Percentiles rank a stretch among this genome's conserved stretches.
Evolutionary conservation across 2,329 filamentous ascomycete genomes (phyloP).

Genomic region (Bertia moriformis): DNA sequence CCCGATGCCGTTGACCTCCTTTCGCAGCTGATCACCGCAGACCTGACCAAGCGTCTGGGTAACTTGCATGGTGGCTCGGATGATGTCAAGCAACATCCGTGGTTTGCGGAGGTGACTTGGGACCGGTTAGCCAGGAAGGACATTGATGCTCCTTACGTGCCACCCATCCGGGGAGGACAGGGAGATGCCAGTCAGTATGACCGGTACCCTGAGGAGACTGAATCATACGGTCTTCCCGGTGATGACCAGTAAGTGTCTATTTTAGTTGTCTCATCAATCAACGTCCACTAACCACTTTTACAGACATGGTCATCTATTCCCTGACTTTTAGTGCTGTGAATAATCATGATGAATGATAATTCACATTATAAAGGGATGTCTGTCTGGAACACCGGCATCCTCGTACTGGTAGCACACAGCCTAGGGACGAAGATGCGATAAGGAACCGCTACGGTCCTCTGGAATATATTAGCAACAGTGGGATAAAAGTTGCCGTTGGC

Average conservation of each 20-base stretch:
- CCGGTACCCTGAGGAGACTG: slow-evolving; percentile 91
- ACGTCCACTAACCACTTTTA: neutral
- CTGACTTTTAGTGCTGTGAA: slow-evolving; percentile 1
- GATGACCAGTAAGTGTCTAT: slow-evolving; percentile 64
- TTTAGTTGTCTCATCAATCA: neutral
- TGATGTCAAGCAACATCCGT: slow-evolving; percentile 88
- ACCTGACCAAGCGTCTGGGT: slow-evolving; percentile 85
- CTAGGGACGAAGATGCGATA: no score
- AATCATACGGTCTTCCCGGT: slow-evolving; percentile 69
- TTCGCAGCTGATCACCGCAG: slow-evolving; percentile 81
- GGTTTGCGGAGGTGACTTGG: slow-evolving; percentile 98
- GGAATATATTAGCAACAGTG: no score
- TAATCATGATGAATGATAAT: no score
- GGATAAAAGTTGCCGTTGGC: no score
- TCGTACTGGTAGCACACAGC: no score
- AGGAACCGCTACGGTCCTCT: no score
- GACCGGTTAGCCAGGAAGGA: slow-evolving; percentile 86
- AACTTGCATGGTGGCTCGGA: slow-evolving; percentile 82
- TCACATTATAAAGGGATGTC: no score
- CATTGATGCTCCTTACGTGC: slow-evolving; percentile 95
- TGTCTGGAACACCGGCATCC: no score
- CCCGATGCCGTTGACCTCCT: slow-evolving; percentile 86
- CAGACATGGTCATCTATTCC: slow-evolving; percentile 1
- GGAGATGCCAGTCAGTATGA: slow-evolving; percentile 97
- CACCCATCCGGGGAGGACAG: slow-evolving; percentile 81